phyloP scores from a whole-genome alignment of 495 filamentous ascomycete genomes.

The Podospora tetraspora region DNA sequence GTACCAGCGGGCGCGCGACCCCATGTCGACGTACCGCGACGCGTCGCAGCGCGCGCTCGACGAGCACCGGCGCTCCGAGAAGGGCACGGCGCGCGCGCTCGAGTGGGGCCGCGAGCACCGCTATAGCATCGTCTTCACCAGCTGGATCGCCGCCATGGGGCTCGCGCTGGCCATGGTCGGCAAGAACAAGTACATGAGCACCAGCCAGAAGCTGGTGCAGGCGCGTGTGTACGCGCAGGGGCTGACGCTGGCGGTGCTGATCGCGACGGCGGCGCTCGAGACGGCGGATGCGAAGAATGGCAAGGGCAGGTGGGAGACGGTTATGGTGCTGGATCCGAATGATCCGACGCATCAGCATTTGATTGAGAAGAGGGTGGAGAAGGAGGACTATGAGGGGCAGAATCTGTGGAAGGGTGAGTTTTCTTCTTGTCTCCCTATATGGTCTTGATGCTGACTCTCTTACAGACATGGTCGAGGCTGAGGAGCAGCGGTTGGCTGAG shows the following conservation, averaged over 20 bases:
- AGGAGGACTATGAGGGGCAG: conserved; percentile 69
- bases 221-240: conserved; percentile 98
- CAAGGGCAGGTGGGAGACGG: conserved; percentile 68
- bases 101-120: conserved; percentile 67
- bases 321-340: conserved; percentile 65
- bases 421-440: too few species aligned
- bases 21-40: conserved; percentile 62
- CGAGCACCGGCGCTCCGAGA: conserved; percentile 43
- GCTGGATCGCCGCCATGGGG: conserved; percentile 81
- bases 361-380: conserved; percentile 65
- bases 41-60: conserved; percentile 40
- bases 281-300: conserved; percentile 72
- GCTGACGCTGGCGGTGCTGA: conserved; percentile 79
- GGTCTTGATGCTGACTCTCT: neutral
- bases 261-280: conserved; percentile 87
- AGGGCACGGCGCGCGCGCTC: conserved; percentile 46
- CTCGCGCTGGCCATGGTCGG: conserved; percentile 70
- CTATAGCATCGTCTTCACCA: conserved; percentile 80
- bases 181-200: conserved; percentile 68
- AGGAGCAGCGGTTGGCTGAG: conserved; percentile 61
- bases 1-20: conserved; percentile 67
- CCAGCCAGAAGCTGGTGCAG: conserved; percentile 89
- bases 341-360: conserved; percentile 66
- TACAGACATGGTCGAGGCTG: conserved; percentile 68
- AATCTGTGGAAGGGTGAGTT: conserved; percentile 79